Evolutionary conservation across 2,329 filamentous ascomycete species (phyloP).

Genomic region (Grosmannia huntii): DNA sequence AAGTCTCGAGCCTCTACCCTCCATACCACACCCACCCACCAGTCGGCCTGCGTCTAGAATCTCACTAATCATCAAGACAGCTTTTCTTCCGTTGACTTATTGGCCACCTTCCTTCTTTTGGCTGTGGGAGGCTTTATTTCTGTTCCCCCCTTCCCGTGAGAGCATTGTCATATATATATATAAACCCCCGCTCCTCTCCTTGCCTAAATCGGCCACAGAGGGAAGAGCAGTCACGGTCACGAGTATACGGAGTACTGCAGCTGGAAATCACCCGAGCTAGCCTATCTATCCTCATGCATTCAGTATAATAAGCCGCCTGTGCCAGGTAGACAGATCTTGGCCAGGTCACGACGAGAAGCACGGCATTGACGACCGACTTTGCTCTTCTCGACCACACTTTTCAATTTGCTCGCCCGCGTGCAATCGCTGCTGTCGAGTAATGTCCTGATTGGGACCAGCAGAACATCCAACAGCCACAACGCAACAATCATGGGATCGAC

Average conservation of each 20-base stretch:
- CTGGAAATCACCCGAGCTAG: background rate
- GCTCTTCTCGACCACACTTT: background rate
- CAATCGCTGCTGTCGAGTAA: background rate
- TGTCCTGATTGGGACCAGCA: background rate
- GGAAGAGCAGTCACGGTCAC: background rate
- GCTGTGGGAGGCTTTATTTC: background rate
- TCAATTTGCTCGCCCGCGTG: background rate
- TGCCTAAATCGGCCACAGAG: background rate
- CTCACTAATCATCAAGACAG: background rate
- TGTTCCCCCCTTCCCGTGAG: background rate
- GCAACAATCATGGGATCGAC: constrained; percentile 6
- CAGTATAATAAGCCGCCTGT: background rate
- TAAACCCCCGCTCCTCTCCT: background rate
- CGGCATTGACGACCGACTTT: background rate
- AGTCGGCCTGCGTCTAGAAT: background rate
- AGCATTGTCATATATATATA: constrained; percentile 9
- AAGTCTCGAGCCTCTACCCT: background rate
- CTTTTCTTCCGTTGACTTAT: background rate
- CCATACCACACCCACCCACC: background rate
- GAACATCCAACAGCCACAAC: constrained; percentile 3
- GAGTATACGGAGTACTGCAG: background rate
- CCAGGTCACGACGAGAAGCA: background rate
- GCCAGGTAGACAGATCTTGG: background rate
- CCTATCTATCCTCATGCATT: background rate
- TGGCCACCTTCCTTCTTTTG: background rate